These are phyloP conservation scores for Annona squamosa DNA, from an alignment of 164 flowering plant species.

Conservation along the genomic window DNA sequence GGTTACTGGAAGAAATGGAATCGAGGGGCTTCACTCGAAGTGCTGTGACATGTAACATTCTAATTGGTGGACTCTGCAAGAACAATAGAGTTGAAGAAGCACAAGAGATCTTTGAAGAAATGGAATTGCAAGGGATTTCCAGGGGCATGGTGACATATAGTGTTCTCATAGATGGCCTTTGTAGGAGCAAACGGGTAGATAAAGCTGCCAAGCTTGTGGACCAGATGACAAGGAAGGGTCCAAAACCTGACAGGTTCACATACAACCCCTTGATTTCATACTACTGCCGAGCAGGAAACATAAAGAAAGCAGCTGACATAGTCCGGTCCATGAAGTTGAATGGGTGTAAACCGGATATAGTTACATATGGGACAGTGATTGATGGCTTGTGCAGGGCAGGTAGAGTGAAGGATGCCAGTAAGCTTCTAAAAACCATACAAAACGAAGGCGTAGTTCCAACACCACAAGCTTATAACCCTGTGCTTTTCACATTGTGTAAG, in stretches of 20 bases:
- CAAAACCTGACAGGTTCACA: slow-evolving; percentile 76
- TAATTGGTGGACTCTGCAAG: slow-evolving; percentile 79
- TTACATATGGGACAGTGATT: slow-evolving; percentile 79
- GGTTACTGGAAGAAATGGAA: slow-evolving; percentile 78
- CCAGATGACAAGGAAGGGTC: slow-evolving; percentile 79
- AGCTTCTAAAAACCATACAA: slow-evolving; percentile 57
- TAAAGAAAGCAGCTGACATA: slow-evolving; percentile 74
- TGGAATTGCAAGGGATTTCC: slow-evolving; percentile 82
- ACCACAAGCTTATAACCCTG: slow-evolving; percentile 76
- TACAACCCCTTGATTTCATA: slow-evolving; percentile 65
- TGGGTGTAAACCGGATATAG: slow-evolving; percentile 73
- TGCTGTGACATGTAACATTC: slow-evolving; percentile 63
- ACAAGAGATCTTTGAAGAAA: slow-evolving; percentile 82
- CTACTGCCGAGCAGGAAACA: slow-evolving; percentile 64
- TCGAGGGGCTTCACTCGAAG: slow-evolving; percentile 59
- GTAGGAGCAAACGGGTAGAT: slow-evolving; percentile 54
- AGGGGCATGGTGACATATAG: slow-evolving; percentile 71
- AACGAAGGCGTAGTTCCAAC: slow-evolving; percentile 59
- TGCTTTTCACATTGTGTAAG: slow-evolving; percentile 57
- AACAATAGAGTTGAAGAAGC: slow-evolving; percentile 64
- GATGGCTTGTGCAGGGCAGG: slow-evolving; percentile 69
- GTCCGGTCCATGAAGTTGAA: slow-evolving; percentile 66
- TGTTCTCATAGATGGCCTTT: slow-evolving; percentile 73
- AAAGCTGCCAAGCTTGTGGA: slow-evolving; percentile 75
- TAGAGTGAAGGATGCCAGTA: slow-evolving; percentile 51